Percentiles rank a stretch among this genome's conserved stretches.
phyloP scores from a whole-genome alignment of 352 stramenopile species.

The Pythium phragmiticola region DNA sequence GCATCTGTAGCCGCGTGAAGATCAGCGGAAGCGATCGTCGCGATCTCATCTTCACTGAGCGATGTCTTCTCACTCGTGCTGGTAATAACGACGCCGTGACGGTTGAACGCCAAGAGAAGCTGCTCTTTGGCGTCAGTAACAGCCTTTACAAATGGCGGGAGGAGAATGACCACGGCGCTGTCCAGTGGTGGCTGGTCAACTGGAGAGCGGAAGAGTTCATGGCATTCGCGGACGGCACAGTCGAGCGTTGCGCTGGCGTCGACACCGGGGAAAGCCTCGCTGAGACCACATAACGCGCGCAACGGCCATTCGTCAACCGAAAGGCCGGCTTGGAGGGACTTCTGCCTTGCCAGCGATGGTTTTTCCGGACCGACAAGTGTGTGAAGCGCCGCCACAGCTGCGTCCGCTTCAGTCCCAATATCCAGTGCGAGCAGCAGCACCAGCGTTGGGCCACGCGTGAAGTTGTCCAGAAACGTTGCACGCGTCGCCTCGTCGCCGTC shows the following conservation, averaged over 20 bases:
- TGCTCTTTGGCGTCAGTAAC: constrained; percentile 28
- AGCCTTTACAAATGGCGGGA: constrained; percentile 35
- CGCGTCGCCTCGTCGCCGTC: constrained; percentile 18
- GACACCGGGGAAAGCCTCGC: constrained; percentile 59
- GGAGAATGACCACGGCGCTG: constrained; percentile 36
- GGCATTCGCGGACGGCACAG: constrained; percentile 60
- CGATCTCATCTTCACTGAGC: constrained; percentile 19
- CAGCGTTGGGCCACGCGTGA: constrained; percentile 64
- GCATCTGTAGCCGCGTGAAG: constrained; percentile 3
- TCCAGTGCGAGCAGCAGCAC: constrained; percentile 49
- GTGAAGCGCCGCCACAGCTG: constrained; percentile 41
- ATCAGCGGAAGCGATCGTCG: constrained; percentile 4
- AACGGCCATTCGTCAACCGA: constrained; percentile 55
- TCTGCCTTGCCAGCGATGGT: constrained; percentile 39
- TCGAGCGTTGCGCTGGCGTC: constrained; percentile 55
- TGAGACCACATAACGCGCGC: constrained; percentile 69
- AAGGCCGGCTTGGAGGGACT: constrained; percentile 34
- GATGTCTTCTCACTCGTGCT: constrained; percentile 8
- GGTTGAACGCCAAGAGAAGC: constrained; percentile 34
- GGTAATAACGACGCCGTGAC: constrained; percentile 29
- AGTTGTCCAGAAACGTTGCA: constrained; percentile 41
- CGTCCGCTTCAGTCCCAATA: constrained; percentile 13
- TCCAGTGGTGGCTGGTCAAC: constrained; percentile 25
- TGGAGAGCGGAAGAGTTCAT: constrained; percentile 51
- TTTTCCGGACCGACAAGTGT: constrained; percentile 61